Base-by-base conservation (phyloP, 2,329 filamentous ascomycete species). In the Phaeomoniella chlamydospora region DNA sequence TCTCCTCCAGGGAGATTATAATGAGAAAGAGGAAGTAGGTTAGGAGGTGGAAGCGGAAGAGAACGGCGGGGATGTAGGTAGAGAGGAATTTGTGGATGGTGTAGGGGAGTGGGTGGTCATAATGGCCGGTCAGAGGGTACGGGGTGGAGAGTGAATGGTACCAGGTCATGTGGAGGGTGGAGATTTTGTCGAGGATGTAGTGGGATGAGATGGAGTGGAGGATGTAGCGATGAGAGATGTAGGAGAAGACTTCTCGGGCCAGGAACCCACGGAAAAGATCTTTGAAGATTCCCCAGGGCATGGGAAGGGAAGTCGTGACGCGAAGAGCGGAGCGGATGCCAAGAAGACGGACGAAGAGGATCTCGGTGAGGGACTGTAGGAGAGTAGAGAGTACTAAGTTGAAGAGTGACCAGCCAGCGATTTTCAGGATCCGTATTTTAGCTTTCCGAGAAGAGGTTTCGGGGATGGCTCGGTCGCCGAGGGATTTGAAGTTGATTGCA, bases 151-250 rank as follows among this genome's bases (percentile, higher is more conserved):
- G 51, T 9, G 18, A 18, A 47, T 77, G 72, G 39, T 74, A 72
- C 72, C 72, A 77, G 19, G 49, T 46, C 14, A 56, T 41, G 46
- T 77, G 73, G 49, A 48, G 61, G 60, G 49, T 63, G 67, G 36
- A 46, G 35, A 33, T 49, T 41, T 51, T 73, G 22, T n/a, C 9
- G 22, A 26, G n/a, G 22, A 6, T 6, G 22, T 26, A 6, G n/a
- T n/a, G n/a, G 63, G 35, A 67, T 55, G 4, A 44, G 52, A 5
- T 62, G 59, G 15, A 70, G 57, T 93, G 85, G 5, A 94, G 67
- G 16, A 79, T 40, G 49, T 71, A 70, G 35, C 80, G 76, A 58
- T 93, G 85, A 45, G 84, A 66, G 46, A 74, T 69, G 54, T 92
- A 94, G 39, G 76, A 72, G 9, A 86, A 51, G 4, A 74, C 48